phyloP scores from a whole-genome alignment of 2,329 filamentous ascomycete genomes.

The Volutella citrinella region DNA sequence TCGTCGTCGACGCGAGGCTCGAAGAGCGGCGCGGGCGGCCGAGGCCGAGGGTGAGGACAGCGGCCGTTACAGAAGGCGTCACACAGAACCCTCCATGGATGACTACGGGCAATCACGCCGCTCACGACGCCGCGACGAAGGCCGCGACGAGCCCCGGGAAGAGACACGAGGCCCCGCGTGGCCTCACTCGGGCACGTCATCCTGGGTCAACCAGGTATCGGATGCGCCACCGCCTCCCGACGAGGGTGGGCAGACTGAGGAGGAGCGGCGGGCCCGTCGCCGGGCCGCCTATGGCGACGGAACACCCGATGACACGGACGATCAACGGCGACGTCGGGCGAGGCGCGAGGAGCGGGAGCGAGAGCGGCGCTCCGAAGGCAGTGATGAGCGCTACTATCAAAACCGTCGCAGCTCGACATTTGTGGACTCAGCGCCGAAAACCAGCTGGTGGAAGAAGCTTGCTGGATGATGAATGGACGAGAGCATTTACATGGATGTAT shows the following conservation, averaged over 20 bases:
- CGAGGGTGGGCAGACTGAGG: constrained; percentile 36
- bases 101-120: constrained; percentile 44
- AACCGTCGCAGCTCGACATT: constrained; percentile 39
- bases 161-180: constrained; percentile 43
- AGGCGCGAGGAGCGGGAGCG: constrained; percentile 34
- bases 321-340: constrained; percentile 40
- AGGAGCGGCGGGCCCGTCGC: constrained; percentile 46
- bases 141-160: too few relatives aligned
- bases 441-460: constrained; percentile 60
- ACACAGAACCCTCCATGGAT: constrained; percentile 39
- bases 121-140: constrained; percentile 33
- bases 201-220: constrained; percentile 64
- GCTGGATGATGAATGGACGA: constrained; percentile 33
- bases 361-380: constrained; percentile 37
- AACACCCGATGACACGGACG: constrained; percentile 41
- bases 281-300: constrained; percentile 41
- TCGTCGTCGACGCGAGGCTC: constrained; percentile 51
- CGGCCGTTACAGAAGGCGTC: constrained; percentile 28
- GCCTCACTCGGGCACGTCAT: constrained; percentile 63
- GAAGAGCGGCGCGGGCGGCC: constrained; percentile 41
- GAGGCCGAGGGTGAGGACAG: constrained; percentile 33
- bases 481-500: constrained; percentile 15
- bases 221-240: constrained; percentile 59
- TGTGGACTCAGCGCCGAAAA: constrained; percentile 47
- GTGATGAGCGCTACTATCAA: constrained; percentile 43